Percentiles rank a stretch among this genome's conserved stretches.
Conservation (phyloP, 2,329 filamentous ascomycete genomes). For the Graphium sp. region DNA sequence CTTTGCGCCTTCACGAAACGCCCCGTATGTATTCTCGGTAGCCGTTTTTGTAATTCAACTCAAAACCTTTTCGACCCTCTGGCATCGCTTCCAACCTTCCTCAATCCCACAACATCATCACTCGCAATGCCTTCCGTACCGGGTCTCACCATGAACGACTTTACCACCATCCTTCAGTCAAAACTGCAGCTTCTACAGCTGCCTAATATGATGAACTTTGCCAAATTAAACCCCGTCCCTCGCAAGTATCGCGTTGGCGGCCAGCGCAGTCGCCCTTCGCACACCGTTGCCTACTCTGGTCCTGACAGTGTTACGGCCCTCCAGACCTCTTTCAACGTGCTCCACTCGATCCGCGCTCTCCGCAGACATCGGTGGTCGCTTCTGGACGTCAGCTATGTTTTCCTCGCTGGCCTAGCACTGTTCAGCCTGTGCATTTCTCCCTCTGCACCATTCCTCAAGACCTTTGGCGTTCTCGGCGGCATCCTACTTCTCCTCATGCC, state of each 20-base stretch:
- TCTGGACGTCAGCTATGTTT: constrained; percentile 72
- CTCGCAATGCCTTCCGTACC: background rate
- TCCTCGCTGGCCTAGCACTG: constrained; percentile 56
- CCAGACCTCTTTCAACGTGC: constrained; percentile 67
- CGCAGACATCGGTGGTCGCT: constrained; percentile 64
- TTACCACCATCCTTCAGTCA: constrained; percentile 16
- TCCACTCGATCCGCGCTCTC: constrained; percentile 60
- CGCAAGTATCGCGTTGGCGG: constrained; percentile 20
- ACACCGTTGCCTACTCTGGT: constrained; percentile 14
- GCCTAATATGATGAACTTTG: constrained; percentile 22
- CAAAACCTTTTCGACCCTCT: too few relatives aligned
- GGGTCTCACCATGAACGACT: constrained; percentile 18
- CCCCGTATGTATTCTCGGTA: too few relatives aligned
- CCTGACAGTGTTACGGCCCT: constrained; percentile 53
- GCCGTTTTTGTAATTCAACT: too few relatives aligned
- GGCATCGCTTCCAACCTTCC: too few relatives aligned
- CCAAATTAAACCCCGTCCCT: constrained; percentile 23
- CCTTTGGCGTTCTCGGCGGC: constrained; percentile 49
- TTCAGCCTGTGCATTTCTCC: constrained; percentile 77
- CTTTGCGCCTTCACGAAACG: too few relatives aligned
- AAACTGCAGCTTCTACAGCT: constrained; percentile 22
- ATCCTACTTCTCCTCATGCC: constrained; percentile 62
- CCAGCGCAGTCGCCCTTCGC: constrained; percentile 20
- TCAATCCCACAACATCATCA: too few relatives aligned
- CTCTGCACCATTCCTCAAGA: constrained; percentile 64